These are phyloP conservation scores for Volvox africanus DNA, from an alignment of 139 green algal species.

Conservation along the genomic window DNA sequence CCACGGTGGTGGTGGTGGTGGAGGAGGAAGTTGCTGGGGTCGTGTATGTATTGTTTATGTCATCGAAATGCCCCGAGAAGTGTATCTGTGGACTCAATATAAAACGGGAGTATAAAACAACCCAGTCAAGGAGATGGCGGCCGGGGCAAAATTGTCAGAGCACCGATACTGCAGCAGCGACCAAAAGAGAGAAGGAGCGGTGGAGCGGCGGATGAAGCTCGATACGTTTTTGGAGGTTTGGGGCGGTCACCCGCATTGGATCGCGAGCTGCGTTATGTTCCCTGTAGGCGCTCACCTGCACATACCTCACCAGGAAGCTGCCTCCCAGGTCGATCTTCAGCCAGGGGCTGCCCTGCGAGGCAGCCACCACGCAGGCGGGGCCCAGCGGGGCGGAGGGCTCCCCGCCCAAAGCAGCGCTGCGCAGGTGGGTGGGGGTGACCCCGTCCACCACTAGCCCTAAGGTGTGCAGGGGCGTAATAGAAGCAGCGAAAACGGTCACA, in stretches of 20 bases:
- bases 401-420: background rate
- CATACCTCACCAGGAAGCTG: background rate
- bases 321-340: background rate
- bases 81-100: background rate
- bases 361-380: background rate
- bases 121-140: too few species aligned
- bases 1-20: background rate
- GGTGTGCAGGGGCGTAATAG: background rate
- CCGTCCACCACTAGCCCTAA: slow-evolving; percentile 36
- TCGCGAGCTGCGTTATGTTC: too few species aligned
- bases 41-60: background rate
- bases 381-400: background rate
- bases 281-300: background rate
- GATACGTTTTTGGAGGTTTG: too few species aligned
- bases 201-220: too few species aligned
- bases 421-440: background rate
- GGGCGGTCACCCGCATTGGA: too few species aligned
- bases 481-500: background rate
- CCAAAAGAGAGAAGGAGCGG: too few species aligned
- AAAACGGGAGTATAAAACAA: too few species aligned
- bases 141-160: too few species aligned
- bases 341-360: background rate
- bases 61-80: background rate
- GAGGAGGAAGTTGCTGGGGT: background rate
- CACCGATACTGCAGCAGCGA: too few species aligned